Evolutionary conservation across 257 asterid species (phyloP).

Genomic region (Solanum gandarillasii): DNA sequence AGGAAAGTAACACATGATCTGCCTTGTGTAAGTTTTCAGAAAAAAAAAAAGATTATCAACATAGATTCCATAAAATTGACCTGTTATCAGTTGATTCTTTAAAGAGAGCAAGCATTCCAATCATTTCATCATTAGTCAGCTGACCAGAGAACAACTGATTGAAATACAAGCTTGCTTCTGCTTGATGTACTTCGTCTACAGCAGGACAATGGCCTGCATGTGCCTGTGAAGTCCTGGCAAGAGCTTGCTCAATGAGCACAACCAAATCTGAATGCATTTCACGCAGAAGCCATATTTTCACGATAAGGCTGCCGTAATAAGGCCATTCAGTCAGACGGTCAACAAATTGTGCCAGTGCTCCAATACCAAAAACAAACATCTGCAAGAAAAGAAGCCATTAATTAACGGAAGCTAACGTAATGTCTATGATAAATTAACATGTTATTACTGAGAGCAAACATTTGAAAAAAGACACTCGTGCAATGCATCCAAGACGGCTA

Average conservation of each 20-base stretch:
- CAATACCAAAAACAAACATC: slow-evolving; percentile 87
- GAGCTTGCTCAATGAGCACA: slow-evolving; percentile 50
- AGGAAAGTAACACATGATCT: not conserved
- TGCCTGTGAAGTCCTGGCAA: slow-evolving; percentile 49
- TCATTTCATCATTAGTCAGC: slow-evolving; percentile 52
- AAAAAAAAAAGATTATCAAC: not conserved
- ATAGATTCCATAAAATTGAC: slow-evolving; percentile 11
- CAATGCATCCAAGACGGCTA: slow-evolving; percentile 80
- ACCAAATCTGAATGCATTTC: slow-evolving; percentile 56
- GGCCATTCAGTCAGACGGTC: slow-evolving; percentile 98
- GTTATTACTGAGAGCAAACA: slow-evolving; percentile 22
- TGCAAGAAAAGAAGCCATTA: slow-evolving; percentile 19
- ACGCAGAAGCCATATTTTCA: slow-evolving; percentile 71
- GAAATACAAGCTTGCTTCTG: not conserved
- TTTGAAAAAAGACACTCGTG: slow-evolving; percentile 56
- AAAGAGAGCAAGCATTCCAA: slow-evolving; percentile 69
- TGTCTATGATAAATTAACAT: not conserved
- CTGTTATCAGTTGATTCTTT: slow-evolving; percentile 74
- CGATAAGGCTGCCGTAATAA: slow-evolving; percentile 72
- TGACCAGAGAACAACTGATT: slow-evolving; percentile 66
- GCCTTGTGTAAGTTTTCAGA: not conserved
- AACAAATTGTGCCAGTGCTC: slow-evolving; percentile 77
- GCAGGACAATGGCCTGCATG: slow-evolving; percentile 38
- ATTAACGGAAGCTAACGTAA: slow-evolving; percentile 4
- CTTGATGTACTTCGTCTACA: slow-evolving; percentile 16